Evolutionary conservation across 768 basidiomycete genomes (phyloP).

Genomic region (Pulveroboletus sp.): DNA sequence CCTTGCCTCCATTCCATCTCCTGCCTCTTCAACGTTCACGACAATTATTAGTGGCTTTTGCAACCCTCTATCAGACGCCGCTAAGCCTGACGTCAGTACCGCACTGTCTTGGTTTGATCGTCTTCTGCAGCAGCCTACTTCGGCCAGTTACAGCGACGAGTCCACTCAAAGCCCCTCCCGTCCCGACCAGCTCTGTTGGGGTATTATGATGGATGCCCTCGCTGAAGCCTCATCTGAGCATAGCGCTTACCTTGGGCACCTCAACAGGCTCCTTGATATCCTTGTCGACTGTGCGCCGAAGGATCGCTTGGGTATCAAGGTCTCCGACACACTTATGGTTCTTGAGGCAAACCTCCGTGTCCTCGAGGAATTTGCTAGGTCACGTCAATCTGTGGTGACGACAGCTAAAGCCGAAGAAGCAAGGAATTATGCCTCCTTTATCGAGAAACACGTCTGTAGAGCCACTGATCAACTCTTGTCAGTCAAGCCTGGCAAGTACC

Average conservation of each 20-base stretch:
- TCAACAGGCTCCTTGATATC: constrained; percentile 53
- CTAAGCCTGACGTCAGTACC: constrained; percentile 48
- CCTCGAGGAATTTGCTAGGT: constrained; percentile 22
- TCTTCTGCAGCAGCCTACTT: constrained; percentile 46
- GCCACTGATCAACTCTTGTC: constrained; percentile 4
- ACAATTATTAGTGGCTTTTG: constrained; percentile 67
- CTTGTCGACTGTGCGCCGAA: constrained; percentile 34
- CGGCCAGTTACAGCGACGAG: constrained; percentile 37
- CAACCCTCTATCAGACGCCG: constrained; percentile 20
- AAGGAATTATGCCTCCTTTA: constrained; percentile 22
- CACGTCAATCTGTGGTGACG: not conserved
- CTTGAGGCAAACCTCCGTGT: constrained; percentile 41
- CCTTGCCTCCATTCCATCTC: constrained; percentile 47
- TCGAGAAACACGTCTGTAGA: constrained; percentile 18
- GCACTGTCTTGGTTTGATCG: constrained; percentile 73
- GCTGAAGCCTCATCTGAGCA: constrained; percentile 33
- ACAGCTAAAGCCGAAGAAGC: constrained; percentile 7
- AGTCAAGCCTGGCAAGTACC: constrained; percentile 13
- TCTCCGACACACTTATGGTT: constrained; percentile 41
- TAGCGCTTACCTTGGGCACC: constrained; percentile 44
- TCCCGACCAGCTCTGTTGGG: constrained; percentile 58
- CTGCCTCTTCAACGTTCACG: constrained; percentile 62
- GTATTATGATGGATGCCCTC: constrained; percentile 56
- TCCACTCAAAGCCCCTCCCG: constrained; percentile 42
- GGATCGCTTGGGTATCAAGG: constrained; percentile 35